Evolutionary conservation across 2,329 filamentous ascomycete genomes (phyloP).

Genomic region (Cercospora beticola): DNA sequence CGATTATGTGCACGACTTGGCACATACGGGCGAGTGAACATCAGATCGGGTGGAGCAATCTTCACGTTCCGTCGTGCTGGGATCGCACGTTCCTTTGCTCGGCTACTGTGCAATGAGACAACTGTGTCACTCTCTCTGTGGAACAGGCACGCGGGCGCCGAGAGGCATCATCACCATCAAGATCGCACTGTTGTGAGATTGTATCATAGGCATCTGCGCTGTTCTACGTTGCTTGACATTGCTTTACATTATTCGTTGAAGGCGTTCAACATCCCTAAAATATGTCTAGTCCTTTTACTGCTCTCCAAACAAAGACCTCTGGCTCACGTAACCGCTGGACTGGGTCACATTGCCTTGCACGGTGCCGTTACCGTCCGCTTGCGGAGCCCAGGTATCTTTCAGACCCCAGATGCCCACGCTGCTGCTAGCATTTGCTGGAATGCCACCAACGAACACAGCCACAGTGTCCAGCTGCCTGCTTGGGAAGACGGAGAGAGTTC

Average conservation of each 20-base stretch:
- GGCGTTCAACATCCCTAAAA: neutral
- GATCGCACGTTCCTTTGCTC: neutral
- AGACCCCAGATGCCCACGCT: constrained; percentile 44
- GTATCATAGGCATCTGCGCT: neutral
- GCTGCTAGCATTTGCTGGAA: constrained; percentile 40
- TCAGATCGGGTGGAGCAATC: neutral
- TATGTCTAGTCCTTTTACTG: neutral
- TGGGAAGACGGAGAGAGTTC: constrained; percentile 55
- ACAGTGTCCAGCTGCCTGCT: constrained; percentile 44
- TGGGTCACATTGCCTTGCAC: constrained; percentile 38
- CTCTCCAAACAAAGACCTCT: constrained; percentile 9
- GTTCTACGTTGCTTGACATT: neutral
- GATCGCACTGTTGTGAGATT: neutral
- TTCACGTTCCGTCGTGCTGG: neutral
- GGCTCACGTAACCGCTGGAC: neutral
- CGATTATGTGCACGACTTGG: neutral
- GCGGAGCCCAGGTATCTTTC: constrained; percentile 41
- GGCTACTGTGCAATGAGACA: neutral
- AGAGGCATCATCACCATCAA: neutral
- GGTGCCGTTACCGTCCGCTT: constrained; percentile 34
- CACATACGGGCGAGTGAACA: neutral
- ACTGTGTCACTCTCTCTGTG: neutral
- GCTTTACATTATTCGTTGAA: neutral
- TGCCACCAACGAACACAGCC: constrained; percentile 38
- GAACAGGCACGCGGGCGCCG: neutral